phyloP scores from a whole-genome alignment of 257 asterid species.

The Ehretia macrophylla region DNA sequence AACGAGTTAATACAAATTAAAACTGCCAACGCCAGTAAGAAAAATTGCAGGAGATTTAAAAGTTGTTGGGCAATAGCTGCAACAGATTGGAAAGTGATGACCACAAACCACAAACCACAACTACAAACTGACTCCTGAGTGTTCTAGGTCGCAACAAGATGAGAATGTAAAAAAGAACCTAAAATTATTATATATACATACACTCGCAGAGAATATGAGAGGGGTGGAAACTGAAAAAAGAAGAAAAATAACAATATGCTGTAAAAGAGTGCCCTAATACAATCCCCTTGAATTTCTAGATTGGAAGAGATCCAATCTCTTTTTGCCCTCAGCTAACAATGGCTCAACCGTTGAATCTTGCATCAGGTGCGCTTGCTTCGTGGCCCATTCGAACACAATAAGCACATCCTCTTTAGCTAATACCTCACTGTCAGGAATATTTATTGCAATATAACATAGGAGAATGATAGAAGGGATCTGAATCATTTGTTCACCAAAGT shows the following conservation, averaged over 20 bases:
- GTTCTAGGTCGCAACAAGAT: neutral
- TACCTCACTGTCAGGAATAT: slow-evolving; percentile 58
- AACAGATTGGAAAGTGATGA: neutral
- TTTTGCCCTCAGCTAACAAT: slow-evolving; percentile 53
- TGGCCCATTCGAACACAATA: slow-evolving; percentile 54
- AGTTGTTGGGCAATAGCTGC: no score
- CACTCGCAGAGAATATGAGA: slow-evolving; percentile 1
- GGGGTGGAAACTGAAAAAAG: neutral
- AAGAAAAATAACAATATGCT: neutral
- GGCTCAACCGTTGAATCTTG: slow-evolving; percentile 41
- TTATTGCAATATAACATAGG: slow-evolving; percentile 59
- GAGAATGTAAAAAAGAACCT: neutral
- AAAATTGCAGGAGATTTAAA: no score
- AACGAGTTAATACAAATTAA: no score
- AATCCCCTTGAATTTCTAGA: slow-evolving; percentile 47
- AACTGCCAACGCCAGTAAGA: no score
- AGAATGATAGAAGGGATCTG: slow-evolving; percentile 55
- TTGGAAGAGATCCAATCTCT: slow-evolving; percentile 64
- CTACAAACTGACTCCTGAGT: neutral
- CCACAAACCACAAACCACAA: neutral
- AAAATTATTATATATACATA: slow-evolving; percentile 6
- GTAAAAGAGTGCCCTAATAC: no score
- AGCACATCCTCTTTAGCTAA: slow-evolving; percentile 53
- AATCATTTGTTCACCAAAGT: slow-evolving; percentile 65
- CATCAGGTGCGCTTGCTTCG: slow-evolving; percentile 42